Conservation (phyloP, 2,329 filamentous ascomycete species). For the Cylindrodendrum hubeiense region DNA sequence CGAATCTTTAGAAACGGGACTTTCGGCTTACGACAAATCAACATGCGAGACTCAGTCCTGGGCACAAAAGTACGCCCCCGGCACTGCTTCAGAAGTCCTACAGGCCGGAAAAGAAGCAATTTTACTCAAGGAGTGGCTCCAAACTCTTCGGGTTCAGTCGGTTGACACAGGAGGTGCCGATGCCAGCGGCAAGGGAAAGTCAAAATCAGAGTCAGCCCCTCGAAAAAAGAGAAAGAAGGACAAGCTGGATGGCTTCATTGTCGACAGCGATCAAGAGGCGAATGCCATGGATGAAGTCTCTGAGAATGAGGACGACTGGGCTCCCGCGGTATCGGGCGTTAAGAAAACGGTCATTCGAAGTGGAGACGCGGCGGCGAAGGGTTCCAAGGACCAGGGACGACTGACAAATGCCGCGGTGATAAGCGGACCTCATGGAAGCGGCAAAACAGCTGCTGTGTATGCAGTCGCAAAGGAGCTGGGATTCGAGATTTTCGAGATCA, state of each 20-base stretch:
- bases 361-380: constrained; percentile 50
- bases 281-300: constrained; percentile 77
- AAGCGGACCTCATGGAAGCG: constrained; percentile 89
- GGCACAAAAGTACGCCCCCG: constrained; percentile 88
- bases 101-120: constrained; percentile 78
- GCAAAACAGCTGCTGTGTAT: constrained; percentile 93
- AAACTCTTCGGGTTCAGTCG: constrained; percentile 79
- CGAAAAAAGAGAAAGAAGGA: constrained; percentile 78
- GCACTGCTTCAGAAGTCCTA: constrained; percentile 76
- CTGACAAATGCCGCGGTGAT: constrained; percentile 84
- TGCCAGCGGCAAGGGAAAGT: constrained; percentile 43
- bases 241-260: constrained; percentile 83
- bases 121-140: constrained; percentile 85
- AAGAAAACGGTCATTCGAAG: constrained; percentile 69
- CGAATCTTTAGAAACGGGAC: constrained; percentile 66
- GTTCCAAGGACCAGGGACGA: constrained; percentile 59
- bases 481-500: constrained; percentile 97
- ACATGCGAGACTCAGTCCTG: constrained; percentile 80
- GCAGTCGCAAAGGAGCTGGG: constrained; percentile 92
- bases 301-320: constrained; percentile 67
- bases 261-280: constrained; percentile 82
- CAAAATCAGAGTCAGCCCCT: constrained; percentile 43
- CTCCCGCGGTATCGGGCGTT: constrained; percentile 51
- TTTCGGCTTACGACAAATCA: constrained; percentile 85
- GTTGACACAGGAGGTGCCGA: constrained; percentile 73